Percentiles rank a stretch among this genome's conserved stretches.
phyloP scores from a whole-genome alignment of 176 grass and related monocot genomes.

The Oryza meridionalis region DNA sequence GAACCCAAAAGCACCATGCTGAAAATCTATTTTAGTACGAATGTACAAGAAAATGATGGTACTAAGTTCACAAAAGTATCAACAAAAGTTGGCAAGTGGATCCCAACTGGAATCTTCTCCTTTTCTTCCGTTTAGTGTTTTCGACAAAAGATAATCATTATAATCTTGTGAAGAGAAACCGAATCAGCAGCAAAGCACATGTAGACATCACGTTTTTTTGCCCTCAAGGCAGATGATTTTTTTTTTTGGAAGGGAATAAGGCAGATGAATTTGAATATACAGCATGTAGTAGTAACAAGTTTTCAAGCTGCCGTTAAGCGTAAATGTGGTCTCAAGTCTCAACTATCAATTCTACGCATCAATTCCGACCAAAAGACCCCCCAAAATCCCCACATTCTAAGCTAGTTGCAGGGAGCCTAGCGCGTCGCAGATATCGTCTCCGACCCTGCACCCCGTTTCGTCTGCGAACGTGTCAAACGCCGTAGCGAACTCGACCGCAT shows the following conservation, averaged over 20 bases:
- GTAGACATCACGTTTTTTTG: too few species aligned
- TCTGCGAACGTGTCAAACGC: not conserved
- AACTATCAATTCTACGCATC: not conserved
- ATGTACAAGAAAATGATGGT: not conserved
- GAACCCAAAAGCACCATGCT: not conserved
- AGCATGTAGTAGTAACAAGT: not conserved
- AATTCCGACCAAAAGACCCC: not conserved
- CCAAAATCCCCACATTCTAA: not conserved
- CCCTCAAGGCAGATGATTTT: not conserved
- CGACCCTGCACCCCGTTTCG: not conserved
- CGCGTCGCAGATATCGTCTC: constrained; percentile 9
- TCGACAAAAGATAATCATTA: too few species aligned
- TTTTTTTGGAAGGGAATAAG: too few species aligned
- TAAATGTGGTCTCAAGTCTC: too few species aligned
- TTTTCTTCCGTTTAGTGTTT: not conserved
- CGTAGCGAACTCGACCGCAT: not conserved
- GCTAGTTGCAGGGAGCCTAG: constrained; percentile 26
- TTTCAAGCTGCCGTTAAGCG: too few species aligned
- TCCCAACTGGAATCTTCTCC: not conserved
- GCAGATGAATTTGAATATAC: not conserved
- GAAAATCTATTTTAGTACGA: not conserved
- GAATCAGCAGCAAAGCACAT: too few species aligned
- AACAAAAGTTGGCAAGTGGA: not conserved
- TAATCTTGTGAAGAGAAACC: too few species aligned
- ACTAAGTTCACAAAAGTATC: not conserved